A percentile compares a stretch with the other conserved stretches of the same genome.
phyloP scores from a whole-genome alignment of 148 eudicot species.

The Chenopodium berlandieri region DNA sequence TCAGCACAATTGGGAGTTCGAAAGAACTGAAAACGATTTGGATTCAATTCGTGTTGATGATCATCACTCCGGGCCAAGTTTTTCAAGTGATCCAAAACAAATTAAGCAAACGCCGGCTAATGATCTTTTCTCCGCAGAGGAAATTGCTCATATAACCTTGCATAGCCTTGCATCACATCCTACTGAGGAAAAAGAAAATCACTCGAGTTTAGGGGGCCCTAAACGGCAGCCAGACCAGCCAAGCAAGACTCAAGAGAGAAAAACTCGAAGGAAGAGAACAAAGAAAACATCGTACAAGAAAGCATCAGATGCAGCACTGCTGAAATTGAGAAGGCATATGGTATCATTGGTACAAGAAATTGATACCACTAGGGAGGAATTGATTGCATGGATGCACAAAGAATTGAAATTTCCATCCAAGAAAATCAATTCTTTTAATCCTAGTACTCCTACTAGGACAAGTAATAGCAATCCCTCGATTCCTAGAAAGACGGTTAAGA shows the following conservation, averaged over 20 bases:
- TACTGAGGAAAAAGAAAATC: conserved; percentile 11
- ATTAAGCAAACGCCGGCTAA: conserved; percentile 35
- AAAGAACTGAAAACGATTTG: conserved; percentile 40
- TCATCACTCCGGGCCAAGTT: conserved; percentile 40
- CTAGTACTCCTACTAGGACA: background rate
- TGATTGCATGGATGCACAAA: conserved; percentile 47
- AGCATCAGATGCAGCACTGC: conserved; percentile 19
- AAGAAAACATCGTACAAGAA: conserved; percentile 19
- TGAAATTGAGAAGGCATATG: conserved; percentile 36
- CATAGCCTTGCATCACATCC: conserved; percentile 20
- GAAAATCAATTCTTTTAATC: conserved; percentile 18
- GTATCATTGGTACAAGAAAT: conserved; percentile 47
- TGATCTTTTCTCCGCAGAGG: conserved; percentile 21
- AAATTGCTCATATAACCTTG: conserved; percentile 18
- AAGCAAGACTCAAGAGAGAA: conserved; percentile 6
- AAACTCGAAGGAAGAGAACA: conserved; percentile 2
- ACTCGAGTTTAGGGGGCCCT: conserved; percentile 8
- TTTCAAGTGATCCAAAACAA: conserved; percentile 31
- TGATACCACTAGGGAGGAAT: conserved; percentile 40
- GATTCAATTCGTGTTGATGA: conserved; percentile 51
- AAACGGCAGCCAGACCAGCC: background rate
- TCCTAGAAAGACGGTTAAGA: background rate
- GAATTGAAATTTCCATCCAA: conserved; percentile 37
- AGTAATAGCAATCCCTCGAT: too few relatives aligned
- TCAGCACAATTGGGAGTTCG: conserved; percentile 57